Evolutionary conservation across 1,284 basidiomycete genomes (phyloP).

Genomic region (Ustilago lituana): DNA sequence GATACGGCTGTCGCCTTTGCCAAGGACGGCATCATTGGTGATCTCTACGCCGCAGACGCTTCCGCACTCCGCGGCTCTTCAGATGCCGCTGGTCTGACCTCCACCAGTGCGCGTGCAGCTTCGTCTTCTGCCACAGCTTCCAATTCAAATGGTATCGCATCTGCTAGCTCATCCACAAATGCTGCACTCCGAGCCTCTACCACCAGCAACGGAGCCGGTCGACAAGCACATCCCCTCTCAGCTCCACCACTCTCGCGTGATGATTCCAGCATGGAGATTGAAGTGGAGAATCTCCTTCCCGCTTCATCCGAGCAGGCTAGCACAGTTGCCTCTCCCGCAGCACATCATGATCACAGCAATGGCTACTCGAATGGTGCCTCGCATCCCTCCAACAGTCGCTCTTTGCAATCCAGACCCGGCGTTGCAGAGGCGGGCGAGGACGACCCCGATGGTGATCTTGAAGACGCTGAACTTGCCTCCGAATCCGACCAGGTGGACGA

Average conservation of each 20-base stretch:
- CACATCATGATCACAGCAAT: slow-evolving; percentile 17
- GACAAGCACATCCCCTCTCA: slow-evolving; percentile 53
- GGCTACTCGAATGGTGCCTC: slow-evolving; percentile 25
- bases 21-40: slow-evolving; percentile 71
- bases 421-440: not conserved
- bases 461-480: slow-evolving; percentile 24
- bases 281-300: slow-evolving; percentile 53
- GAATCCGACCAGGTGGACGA: slow-evolving; percentile 23
- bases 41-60: slow-evolving; percentile 24
- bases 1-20: slow-evolving; percentile 78
- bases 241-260: slow-evolving; percentile 55
- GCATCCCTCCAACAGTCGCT: slow-evolving; percentile 10
- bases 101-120: not conserved
- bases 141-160: slow-evolving; percentile 5
- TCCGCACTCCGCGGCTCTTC: slow-evolving; percentile 6
- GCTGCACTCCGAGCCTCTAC: not conserved
- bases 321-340: slow-evolving; percentile 3
- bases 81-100: slow-evolving; percentile 6
- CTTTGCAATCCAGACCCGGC: not conserved
- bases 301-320: slow-evolving; percentile 31
- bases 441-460: slow-evolving; percentile 19
- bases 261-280: slow-evolving; percentile 58
- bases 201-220: slow-evolving; percentile 7
- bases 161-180: not conserved
- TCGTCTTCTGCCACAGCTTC: slow-evolving; percentile 6